A percentile compares a stretch with the other conserved stretches of the same genome.
phyloP scores from a whole-genome alignment of 2,329 filamentous ascomycete species.

The Fusarium torulosum region DNA sequence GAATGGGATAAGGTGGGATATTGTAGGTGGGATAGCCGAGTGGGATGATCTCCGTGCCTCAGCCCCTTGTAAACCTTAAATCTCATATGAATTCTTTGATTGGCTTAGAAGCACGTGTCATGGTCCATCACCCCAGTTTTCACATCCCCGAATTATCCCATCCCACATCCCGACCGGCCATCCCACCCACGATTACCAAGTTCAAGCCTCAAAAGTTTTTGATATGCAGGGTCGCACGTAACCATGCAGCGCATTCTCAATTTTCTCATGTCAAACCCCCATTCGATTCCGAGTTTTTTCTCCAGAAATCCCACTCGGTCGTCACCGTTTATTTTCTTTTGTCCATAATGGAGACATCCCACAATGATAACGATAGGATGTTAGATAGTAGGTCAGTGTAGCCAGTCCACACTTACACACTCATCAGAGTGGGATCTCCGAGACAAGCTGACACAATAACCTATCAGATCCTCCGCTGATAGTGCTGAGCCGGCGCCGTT shows the following conservation, averaged over 20 bases:
- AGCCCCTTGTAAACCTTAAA: background rate
- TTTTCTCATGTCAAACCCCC: constrained; percentile 10
- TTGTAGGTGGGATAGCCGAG: constrained; percentile 29
- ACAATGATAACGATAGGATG: constrained; percentile 27
- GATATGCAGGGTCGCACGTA: constrained; percentile 24
- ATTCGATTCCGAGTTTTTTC: background rate
- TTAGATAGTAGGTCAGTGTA: constrained; percentile 12
- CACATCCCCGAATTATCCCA: constrained; percentile 33
- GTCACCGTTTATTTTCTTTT: constrained; percentile 1
- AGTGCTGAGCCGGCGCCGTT: constrained; percentile 22
- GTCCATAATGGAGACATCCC: constrained; percentile 39
- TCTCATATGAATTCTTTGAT: fast-evolving
- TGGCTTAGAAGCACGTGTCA: background rate
- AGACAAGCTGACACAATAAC: constrained; percentile 12
- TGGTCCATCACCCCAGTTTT: background rate
- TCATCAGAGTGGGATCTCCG: constrained; percentile 29
- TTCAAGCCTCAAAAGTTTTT: constrained; percentile 26
- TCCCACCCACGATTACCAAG: constrained; percentile 45
- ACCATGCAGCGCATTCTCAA: background rate
- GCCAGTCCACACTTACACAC: background rate
- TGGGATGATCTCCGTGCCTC: constrained; percentile 24
- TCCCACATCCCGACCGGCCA: constrained; percentile 34
- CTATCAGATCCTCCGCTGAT: constrained; percentile 31
- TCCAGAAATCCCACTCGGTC: constrained; percentile 36
- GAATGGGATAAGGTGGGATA: constrained; percentile 2